Base-by-base conservation (phyloP, 208 protist species). In the Trypanosoma melophagium region DNA sequence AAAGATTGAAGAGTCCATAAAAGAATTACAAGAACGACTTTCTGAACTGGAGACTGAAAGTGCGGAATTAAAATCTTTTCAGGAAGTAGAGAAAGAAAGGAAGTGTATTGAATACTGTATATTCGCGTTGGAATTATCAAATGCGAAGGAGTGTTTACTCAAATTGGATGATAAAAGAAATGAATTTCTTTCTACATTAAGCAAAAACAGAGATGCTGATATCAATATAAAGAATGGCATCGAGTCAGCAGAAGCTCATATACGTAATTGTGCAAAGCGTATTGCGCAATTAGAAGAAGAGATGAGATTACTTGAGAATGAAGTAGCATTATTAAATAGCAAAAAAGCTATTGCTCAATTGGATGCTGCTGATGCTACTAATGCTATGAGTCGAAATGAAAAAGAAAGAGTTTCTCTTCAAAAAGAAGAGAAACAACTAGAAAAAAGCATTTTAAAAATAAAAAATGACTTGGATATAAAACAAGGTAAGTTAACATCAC, bases 21-120 rank as follows among this genome's bases (percentile, higher is more conserved):
- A 55, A 13, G 86, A 98, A 51, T 92, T 99, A 21, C 79, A 98
- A 35, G 77, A 93, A 47, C 76, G 96, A 7, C 72, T 99, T 7
- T 66, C 64, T 17, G 97, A 99, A 49, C 84, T 99, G 8, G 96
- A 99, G 47, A 60, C 60, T 13, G 98, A 99, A 67, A 93, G 96
- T 49, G 74, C 84, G 42, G 97, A 99, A 72, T 77, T 99, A 35
- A 83, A 89, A 35, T 66, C 91, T 58, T 98, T 97, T 74, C 83
- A 99, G 40, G 74, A 86, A 28, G 71, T 94, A 9, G 97, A 99
- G 35, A 76, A 81, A 7, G 78, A 97, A 55, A 90, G 96, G 38
- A 83, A 86, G 28, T 85, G 72, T 40, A 76, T 98, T 40, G 96
- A 99, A 75, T 97, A 98, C 67, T 85, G 79, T 51, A 96, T 99